Percentiles rank a stretch among this genome's conserved stretches.
Evolutionary conservation across 768 basidiomycete species (phyloP).

Genomic region (Sarcodon sp.): DNA sequence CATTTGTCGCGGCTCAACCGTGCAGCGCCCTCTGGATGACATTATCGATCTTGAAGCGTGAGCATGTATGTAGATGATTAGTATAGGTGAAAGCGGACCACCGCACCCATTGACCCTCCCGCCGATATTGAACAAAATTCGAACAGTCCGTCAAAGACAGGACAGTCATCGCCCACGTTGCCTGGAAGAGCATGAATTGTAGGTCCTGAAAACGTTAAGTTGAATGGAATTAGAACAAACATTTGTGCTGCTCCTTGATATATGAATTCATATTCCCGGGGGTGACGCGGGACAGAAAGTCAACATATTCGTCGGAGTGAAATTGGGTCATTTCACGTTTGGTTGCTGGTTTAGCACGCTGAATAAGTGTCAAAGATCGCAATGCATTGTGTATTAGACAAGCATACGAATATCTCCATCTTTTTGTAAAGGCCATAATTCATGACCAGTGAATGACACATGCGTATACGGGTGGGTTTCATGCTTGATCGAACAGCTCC

Average conservation of each 20-base stretch:
- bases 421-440: conserved; percentile 99
- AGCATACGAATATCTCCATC: conserved; percentile 94
- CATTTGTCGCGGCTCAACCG: conserved; percentile 92
- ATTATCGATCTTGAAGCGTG: conserved; percentile 1
- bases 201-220: neutral
- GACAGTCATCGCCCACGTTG: conserved; percentile 98
- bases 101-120: conserved; percentile 97
- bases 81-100: neutral
- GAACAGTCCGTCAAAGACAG: conserved; percentile 96
- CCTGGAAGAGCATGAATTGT: conserved; percentile 30
- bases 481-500: conserved; percentile 35
- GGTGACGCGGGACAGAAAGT: conserved; percentile 87
- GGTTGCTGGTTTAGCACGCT: conserved; percentile 99
- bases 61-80: neutral
- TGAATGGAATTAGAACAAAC: conserved; percentile 28
- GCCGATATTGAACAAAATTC: conserved; percentile 99
- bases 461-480: conserved; percentile 97
- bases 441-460: conserved; percentile 99
- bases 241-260: conserved; percentile 92
- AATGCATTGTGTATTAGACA: neutral
- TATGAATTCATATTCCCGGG: conserved; percentile 93
- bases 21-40: conserved; percentile 83
- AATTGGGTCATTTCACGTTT: conserved; percentile 99
- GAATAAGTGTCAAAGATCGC: too few species aligned
- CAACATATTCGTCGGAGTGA: conserved; percentile 98